Base-by-base conservation (phyloP, 768 basidiomycete species). In the Rhodotorula babjevae region DNA sequence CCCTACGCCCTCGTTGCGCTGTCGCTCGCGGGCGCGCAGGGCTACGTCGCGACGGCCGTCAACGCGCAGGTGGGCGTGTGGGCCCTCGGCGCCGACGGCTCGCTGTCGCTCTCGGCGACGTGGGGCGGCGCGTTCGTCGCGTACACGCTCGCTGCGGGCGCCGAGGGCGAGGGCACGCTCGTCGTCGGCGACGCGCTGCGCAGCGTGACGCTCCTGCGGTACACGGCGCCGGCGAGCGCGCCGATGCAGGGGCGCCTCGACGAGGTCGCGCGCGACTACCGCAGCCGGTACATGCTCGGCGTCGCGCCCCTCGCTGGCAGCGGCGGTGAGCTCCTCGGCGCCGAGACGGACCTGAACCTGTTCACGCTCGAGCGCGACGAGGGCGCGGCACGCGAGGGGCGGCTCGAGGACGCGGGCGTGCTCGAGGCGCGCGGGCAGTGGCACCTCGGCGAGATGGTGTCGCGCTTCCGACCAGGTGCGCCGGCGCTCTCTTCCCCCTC, bases 101-200 rank as follows among this genome's bases (percentile, higher is more conserved):
- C 67, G 11, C 79, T 90, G 23, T 77, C 83, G 52, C 82, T 83
- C 44, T 76, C 86, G 14, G 79, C 85, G 0, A 83, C 85, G 52
- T 93, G 91, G 89, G 87, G 89, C 74, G 90, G 92, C 79, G 92
- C 90, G 67, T 93, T 93, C 81, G 72, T 90, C 68, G 87, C 93
- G 42, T 87, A 86, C 9, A 87, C 86, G 67, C 81, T 96, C 31
- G 86, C 85, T 0, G 82, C 86, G 7, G 84, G 84, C 60, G 84
- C 83, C 12, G 44, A 18, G 5, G 81, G n/a, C n/a, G n/a, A 87
- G 70, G 61, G 61, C 29, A 67, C 63, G 27, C 79, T 95, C 36
- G 81, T 90, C 27, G 85, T 87, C n/a, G 90, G 90, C 49, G 93
- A 96, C 78, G 87, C 88, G 15, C 85, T 94, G 40, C 87, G 86